Percentiles rank a stretch among this genome's conserved stretches.
Evolutionary conservation across 768 basidiomycete species (phyloP).

Genomic region (Mycena galericulata): DNA sequence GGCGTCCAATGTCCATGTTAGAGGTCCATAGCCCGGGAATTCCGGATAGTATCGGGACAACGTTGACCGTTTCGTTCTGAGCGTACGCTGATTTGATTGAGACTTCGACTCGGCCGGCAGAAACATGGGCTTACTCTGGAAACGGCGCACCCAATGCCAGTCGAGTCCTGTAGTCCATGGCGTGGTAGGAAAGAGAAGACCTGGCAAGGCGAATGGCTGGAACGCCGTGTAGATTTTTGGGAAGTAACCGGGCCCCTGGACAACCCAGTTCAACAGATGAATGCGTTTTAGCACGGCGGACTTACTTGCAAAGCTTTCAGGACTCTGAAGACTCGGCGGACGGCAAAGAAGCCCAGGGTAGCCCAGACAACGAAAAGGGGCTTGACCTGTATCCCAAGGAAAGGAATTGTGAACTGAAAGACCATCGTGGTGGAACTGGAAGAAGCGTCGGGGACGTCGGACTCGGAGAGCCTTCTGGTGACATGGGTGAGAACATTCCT

Average conservation of each 20-base stretch:
- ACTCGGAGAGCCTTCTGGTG: no score
- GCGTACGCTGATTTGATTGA: constrained; percentile 28
- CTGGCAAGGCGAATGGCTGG: constrained; percentile 43
- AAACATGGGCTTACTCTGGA: constrained; percentile 33
- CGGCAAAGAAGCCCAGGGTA: neutral
- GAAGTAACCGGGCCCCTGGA: constrained; percentile 24
- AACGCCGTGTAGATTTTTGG: constrained; percentile 45
- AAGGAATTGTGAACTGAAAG: neutral
- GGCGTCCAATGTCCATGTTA: constrained; percentile 60
- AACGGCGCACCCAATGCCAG: constrained; percentile 42
- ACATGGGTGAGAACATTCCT: no score
- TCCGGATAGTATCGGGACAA: constrained; percentile 47
- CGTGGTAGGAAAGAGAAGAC: constrained; percentile 38
- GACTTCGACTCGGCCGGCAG: neutral
- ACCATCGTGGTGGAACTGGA: no score
- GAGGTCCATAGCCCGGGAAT: constrained; percentile 53
- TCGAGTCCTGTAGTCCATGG: constrained; percentile 43
- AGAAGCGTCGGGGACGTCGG: no score
- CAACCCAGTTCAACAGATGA: neutral
- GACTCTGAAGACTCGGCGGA: constrained; percentile 13
- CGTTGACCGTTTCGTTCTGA: constrained; percentile 39
- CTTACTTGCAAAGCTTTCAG: constrained; percentile 6
- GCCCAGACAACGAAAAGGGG: neutral
- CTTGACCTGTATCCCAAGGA: neutral
- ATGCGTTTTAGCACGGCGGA: neutral